These are phyloP conservation scores for Delitschia confertaspora DNA, from an alignment of 495 filamentous ascomycete genomes.

Conservation along the genomic window DNA sequence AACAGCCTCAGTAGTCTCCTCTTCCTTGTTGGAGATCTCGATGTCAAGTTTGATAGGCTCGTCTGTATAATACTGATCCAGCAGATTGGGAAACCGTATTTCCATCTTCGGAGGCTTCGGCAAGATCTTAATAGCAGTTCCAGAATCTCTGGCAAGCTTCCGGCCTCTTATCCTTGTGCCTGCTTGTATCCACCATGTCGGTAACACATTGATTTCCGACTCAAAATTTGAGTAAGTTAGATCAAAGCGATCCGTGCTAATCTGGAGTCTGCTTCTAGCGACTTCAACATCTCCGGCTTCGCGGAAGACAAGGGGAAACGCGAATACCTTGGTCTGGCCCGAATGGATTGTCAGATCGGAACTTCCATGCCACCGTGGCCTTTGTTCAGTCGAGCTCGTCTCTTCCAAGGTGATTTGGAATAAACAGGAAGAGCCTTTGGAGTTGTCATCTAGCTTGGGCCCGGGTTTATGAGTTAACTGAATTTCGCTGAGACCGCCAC, in stretches of 20 bases:
- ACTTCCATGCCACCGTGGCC: conserved; percentile 41
- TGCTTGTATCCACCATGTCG: conserved; percentile 22
- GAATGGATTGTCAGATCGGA: conserved; percentile 62
- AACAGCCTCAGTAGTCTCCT: conserved; percentile 60
- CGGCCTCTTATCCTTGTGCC: conserved; percentile 31
- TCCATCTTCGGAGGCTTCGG: conserved; percentile 91
- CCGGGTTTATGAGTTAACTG: conserved; percentile 20
- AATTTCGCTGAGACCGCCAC: conserved; percentile 26
- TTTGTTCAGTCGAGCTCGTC: conserved; percentile 10
- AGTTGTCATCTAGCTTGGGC: neutral
- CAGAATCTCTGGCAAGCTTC: conserved; percentile 41
- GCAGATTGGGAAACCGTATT: conserved; percentile 51
- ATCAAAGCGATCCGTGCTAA: conserved; percentile 58
- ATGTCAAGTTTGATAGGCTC: conserved; percentile 62
- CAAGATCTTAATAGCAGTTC: conserved; percentile 54
- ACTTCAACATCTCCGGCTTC: conserved; percentile 71
- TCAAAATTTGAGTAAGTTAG: conserved; percentile 54
- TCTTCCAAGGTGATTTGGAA: conserved; percentile 14
- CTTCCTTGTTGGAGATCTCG: conserved; percentile 73
- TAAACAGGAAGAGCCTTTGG: conserved; percentile 3
- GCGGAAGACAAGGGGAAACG: conserved; percentile 61
- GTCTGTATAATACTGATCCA: conserved; percentile 70
- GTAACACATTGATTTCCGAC: conserved; percentile 34
- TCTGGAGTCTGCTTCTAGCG: conserved; percentile 51
- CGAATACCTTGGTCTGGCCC: conserved; percentile 59